Evolutionary conservation across 2,329 filamentous ascomycete species (phyloP).

Genomic region (Calycina herbarum): DNA sequence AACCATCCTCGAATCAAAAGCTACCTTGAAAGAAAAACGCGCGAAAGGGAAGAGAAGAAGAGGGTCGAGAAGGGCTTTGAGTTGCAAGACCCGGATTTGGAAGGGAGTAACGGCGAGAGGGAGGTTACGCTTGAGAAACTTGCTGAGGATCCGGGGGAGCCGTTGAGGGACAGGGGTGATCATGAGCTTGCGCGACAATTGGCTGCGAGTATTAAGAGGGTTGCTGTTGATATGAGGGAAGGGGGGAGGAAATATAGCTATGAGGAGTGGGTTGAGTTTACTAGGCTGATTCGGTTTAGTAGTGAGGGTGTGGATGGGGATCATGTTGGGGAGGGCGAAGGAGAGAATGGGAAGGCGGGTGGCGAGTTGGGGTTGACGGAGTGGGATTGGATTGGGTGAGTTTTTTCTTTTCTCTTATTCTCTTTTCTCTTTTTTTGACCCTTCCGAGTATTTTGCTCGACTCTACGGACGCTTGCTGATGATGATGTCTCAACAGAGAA

Average conservation of each 20-base stretch:
- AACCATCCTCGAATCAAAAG: conserved; percentile 45
- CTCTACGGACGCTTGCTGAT: neutral
- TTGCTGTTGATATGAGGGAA: conserved; percentile 53
- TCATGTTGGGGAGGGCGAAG: conserved; percentile 54
- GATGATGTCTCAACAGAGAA: conserved; percentile 38
- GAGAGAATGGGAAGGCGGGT: conserved; percentile 43
- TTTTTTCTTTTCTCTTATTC: neutral
- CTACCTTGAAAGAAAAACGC: conserved; percentile 41
- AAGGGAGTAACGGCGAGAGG: conserved; percentile 15
- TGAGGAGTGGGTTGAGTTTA: conserved; percentile 69
- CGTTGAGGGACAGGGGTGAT: conserved; percentile 39
- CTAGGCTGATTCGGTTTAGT: conserved; percentile 60
- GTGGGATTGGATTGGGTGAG: conserved; percentile 70
- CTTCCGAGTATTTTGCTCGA: neutral
- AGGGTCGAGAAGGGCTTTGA: conserved; percentile 41
- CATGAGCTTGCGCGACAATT: conserved; percentile 56
- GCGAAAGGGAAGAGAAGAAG: conserved; percentile 43
- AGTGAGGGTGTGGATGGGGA: conserved; percentile 41
- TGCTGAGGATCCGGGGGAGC: conserved; percentile 37
- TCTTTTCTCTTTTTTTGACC: neutral
- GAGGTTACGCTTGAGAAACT: conserved; percentile 41
- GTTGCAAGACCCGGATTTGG: conserved; percentile 38
- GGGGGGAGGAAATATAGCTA: conserved; percentile 58
- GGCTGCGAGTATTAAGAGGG: conserved; percentile 54
- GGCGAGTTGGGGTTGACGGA: conserved; percentile 59